Evolutionary conservation across 2,329 filamentous ascomycete species (phyloP), one percentile per base, ranked within the genome.

Genomic region (Didymella pomorum): DNA sequence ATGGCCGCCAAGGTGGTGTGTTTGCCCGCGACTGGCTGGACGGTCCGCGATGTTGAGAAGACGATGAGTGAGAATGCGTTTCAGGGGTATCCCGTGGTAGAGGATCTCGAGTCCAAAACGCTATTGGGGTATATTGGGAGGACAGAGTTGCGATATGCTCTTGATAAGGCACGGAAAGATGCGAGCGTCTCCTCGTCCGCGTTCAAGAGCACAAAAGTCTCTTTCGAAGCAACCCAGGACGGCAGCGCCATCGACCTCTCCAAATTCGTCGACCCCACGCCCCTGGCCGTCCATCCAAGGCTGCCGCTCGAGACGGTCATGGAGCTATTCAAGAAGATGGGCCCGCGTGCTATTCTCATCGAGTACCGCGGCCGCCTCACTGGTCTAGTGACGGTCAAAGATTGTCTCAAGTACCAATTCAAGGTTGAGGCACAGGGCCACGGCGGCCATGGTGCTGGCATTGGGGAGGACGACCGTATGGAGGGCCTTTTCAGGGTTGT

Each of bases 261-360:
- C 68, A 88, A 90, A 46, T 98, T 94, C 72, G 89, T 97, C 51
- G 94, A 99, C 74, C 84, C 89, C 9, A 96, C 93, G 0, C 95
- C 95, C 0, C 86, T 99, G 2, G 91, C 93, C 0, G 93, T 93
- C 1, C 95, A 99, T 72, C 95, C 95, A 0, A 88, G 92, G 1
- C 86, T 98, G 0, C 91, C 94, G 0, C 86, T 99, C 0, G 95
- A 99, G 78, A 99, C 95, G 0, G 94, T 96, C 29, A 97, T 99
- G 93, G 95, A 99, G 73, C 83, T 99, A 11, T 99, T 99, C 82
- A 94, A 94, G 76, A 99, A 98, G 80, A 96, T 99, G 75, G 95
- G 95, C 0, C 95, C 94, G 0, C 87, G 95, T 1, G 93, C 97
- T 6, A 94, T 99, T 48, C 83, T 99, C 3, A 89, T 97, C 37